Conservation (phyloP, 352 stramenopile genomes). For the Globisporangium echinulatum region DNA sequence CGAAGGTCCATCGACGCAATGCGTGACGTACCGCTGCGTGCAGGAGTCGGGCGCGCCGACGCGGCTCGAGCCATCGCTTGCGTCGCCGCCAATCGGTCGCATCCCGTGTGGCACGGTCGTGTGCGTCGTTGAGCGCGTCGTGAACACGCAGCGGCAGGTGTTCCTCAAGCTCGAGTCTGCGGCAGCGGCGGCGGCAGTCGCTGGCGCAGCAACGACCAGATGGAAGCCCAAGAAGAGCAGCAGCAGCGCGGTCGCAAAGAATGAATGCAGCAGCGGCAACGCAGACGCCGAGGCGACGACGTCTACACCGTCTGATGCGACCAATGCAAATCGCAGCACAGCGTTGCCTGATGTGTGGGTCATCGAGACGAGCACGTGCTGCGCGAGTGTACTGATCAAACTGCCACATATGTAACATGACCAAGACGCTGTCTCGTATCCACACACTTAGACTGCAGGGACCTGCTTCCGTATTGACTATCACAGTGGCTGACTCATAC, state of each 20-base stretch:
- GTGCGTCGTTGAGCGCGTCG: slow-evolving; percentile 37
- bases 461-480: too few relatives aligned
- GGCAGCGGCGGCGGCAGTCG: too few relatives aligned
- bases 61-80: slow-evolving; percentile 46
- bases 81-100: slow-evolving; percentile 45
- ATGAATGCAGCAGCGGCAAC: too few relatives aligned
- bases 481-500: neutral
- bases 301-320: neutral
- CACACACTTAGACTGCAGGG: too few relatives aligned
- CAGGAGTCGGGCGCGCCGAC: slow-evolving; percentile 59
- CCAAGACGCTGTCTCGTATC: too few relatives aligned
- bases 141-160: slow-evolving; percentile 61
- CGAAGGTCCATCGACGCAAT: slow-evolving; percentile 29
- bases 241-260: neutral
- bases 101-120: slow-evolving; percentile 54
- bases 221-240: neutral
- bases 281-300: too few relatives aligned
- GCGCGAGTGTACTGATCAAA: slow-evolving; percentile 70
- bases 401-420: slow-evolving; percentile 2
- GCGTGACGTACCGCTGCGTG: slow-evolving; percentile 53
- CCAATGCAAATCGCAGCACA: neutral
- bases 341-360: slow-evolving; percentile 31
- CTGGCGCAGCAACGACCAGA: neutral
- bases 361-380: slow-evolving; percentile 75
- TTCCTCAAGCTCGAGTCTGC: slow-evolving; percentile 34